Base-by-base conservation (phyloP, 139 green algal species). In the Yamagishiella unicocca region DNA sequence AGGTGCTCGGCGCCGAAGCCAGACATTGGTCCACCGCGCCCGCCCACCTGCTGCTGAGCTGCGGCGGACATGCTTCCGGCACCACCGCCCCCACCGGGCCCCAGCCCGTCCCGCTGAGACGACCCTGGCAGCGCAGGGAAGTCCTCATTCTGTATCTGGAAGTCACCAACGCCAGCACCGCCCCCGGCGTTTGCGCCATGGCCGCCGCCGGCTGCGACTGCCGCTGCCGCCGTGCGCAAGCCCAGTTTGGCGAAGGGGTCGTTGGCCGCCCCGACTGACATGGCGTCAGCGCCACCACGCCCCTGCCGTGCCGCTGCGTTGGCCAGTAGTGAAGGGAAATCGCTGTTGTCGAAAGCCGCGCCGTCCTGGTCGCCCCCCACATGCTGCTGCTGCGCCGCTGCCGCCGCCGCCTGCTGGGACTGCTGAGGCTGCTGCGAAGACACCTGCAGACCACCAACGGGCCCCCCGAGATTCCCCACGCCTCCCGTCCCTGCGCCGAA, bases 61-160 rank as follows among this genome's bases (percentile, higher is more conserved):
- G 72, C 25, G 2, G 40, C 71, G 43, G 68, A 25, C 50, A 83
- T n/a, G 19, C 31, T 53, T 22, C 25, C 85, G 6, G 31, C 77
- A 31, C 14, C 67, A 35, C 64, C 81, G 33, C 29, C 78, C 58
- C 40, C 54, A n/a, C 71, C 71, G 9, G 53, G 46, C 38, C 72
- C 72, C 61, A 84, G 25, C 25, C 73, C 84, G 24, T 81, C 46
- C 3, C 55, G 73, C 73, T 62, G 74, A 14, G 45, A n/a, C 1
- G 70, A 35, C 12, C 87, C 87, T 0, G 87, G 87, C 45, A 92
- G 55, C 37, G 89, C 89, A 24, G 89, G 89, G n/a, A 92, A 92
- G 77, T 92, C 89, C 68, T 92, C 89, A 37, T 89, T 88, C 35
- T 85, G 78, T 66, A 92, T 92, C 27, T 71, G 80, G 61, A 91